Conservation (phyloP, 106 monocot genomes). For the Triglochin maritima region DNA sequence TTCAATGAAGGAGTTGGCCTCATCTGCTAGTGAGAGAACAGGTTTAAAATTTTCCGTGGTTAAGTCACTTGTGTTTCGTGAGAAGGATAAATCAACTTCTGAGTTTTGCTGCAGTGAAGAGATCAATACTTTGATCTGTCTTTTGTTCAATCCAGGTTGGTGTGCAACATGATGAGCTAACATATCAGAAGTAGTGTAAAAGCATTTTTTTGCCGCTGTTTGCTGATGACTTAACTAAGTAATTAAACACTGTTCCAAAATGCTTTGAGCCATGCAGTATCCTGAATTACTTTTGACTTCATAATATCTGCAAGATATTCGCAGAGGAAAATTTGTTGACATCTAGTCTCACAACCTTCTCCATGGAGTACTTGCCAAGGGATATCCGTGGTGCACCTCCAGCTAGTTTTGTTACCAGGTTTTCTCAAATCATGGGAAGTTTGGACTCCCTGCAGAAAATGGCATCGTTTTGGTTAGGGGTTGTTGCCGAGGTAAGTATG, state of each 20-base stretch:
- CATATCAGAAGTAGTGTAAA: neutral
- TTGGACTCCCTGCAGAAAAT: slow-evolving; percentile 60
- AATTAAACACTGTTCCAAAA: too few relatives aligned
- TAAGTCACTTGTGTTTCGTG: slow-evolving; percentile 63
- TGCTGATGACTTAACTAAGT: neutral
- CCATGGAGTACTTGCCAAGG: slow-evolving; percentile 17
- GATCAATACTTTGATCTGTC: slow-evolving; percentile 23
- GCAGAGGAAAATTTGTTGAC: slow-evolving; percentile 34
- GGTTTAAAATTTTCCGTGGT: slow-evolving; percentile 58
- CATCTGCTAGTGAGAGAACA: slow-evolving; percentile 4
- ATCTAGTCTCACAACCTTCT: slow-evolving; percentile 8
- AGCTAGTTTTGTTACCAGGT: slow-evolving; percentile 51
- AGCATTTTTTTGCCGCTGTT: neutral
- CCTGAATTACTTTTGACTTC: slow-evolving; percentile 15
- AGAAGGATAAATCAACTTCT: slow-evolving; percentile 30
- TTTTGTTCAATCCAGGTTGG: slow-evolving; percentile 56
- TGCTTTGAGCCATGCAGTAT: neutral
- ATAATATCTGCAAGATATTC: slow-evolving; percentile 45
- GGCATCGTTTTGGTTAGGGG: slow-evolving; percentile 51
- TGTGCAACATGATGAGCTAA: neutral
- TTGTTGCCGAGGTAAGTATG: slow-evolving; percentile 55
- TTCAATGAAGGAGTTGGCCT: neutral
- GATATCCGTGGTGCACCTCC: slow-evolving; percentile 73
- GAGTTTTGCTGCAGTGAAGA: slow-evolving; percentile 1
- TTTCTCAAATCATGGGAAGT: slow-evolving; percentile 45